Evolutionary conservation across 116 monocot genomes (phyloP).

Genomic region (Posidonia oceanica): DNA sequence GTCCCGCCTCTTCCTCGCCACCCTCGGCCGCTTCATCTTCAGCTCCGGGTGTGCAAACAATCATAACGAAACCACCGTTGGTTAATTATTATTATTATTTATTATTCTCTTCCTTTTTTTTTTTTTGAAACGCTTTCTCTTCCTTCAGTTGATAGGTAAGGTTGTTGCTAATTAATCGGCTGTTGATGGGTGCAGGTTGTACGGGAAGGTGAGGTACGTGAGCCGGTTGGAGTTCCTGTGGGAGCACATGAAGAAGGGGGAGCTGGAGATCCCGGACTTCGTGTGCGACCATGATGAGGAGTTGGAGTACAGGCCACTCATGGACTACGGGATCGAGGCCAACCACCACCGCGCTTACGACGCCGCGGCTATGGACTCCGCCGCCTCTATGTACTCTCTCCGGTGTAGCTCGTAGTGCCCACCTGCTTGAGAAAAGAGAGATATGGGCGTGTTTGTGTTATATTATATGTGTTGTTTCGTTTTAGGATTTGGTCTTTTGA

Average conservation of each 20-base stretch:
- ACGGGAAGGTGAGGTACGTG: constrained; percentile 70
- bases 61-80: no score
- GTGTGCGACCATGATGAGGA: constrained; percentile 75
- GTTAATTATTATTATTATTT: no score
- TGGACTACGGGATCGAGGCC: constrained; percentile 82
- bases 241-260: constrained; percentile 49
- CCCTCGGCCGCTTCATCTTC: constrained; percentile 87
- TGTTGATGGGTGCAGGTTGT: constrained; percentile 32
- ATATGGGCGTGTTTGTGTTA: no score
- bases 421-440: no score
- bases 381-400: constrained; percentile 60
- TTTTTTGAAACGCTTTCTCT: not conserved
- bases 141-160: no score
- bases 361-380: constrained; percentile 53
- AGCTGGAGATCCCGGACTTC: constrained; percentile 71
- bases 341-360: constrained; percentile 37
- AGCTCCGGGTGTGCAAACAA: constrained; percentile 40
- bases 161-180: not conserved
- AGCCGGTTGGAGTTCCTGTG: constrained; percentile 71
- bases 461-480: no score
- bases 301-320: constrained; percentile 69
- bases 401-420: constrained; percentile 45
- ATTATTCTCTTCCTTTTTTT: no score
- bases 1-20: constrained; percentile 85
- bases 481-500: no score